These are phyloP conservation scores for Carex sylvatica DNA, from an alignment of 202 grass and related monocot genomes.

Conservation along the genomic window DNA sequence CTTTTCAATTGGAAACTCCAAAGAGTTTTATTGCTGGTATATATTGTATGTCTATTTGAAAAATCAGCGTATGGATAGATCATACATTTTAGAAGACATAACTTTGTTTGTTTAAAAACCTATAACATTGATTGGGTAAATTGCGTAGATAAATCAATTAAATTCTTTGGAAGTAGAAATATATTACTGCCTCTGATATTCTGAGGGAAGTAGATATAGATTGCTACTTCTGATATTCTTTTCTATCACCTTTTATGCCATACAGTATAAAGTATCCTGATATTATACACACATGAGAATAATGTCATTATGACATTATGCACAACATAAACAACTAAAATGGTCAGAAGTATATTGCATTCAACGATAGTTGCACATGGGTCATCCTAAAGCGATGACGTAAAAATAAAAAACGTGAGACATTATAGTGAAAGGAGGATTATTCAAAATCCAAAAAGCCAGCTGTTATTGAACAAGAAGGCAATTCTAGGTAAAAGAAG, in stretches of 20 bases:
- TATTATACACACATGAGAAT: not conserved
- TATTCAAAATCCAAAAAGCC: not conserved
- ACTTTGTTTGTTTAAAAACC: not conserved
- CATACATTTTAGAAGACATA: not conserved
- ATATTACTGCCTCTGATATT: not conserved
- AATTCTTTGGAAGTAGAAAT: not conserved
- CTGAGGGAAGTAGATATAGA: not conserved
- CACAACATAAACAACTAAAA: not conserved
- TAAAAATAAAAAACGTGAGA: not conserved
- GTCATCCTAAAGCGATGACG: not conserved
- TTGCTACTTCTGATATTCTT: not conserved
- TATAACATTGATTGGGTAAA: not conserved
- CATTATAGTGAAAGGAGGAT: not conserved
- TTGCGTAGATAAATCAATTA: not conserved
- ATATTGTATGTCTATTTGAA: not conserved
- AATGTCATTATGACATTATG: not conserved
- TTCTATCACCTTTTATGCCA: not conserved
- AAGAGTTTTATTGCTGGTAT: not conserved
- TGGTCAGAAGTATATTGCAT: not conserved
- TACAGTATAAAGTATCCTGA: not conserved
- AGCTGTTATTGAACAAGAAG: constrained; percentile 9
- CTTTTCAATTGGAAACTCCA: not conserved
- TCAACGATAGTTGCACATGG: not conserved
- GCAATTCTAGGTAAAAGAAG: not conserved
- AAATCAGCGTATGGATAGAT: not conserved